These are phyloP conservation scores for Yamadazyma phyllophila DNA, from an alignment of 805 yeast genomes.

Conservation along the genomic window DNA sequence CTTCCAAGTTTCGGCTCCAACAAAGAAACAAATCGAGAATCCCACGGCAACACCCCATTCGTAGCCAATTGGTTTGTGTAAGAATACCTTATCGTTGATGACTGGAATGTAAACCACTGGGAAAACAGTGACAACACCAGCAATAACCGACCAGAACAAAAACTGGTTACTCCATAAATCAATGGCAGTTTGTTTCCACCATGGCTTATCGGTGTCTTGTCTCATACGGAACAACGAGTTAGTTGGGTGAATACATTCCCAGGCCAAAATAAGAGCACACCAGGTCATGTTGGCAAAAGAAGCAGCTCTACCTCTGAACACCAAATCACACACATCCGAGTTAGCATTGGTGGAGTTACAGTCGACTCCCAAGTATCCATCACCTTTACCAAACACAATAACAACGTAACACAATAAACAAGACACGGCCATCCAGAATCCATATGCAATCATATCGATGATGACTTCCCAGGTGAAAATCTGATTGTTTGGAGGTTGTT, in stretches of 20 bases:
- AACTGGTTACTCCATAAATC: slow-evolving; percentile 38
- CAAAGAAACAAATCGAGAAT: slow-evolving; percentile 26
- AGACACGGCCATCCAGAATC: slow-evolving; percentile 41
- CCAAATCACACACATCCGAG: slow-evolving; percentile 26
- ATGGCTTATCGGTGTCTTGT: slow-evolving; percentile 33
- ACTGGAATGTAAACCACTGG: slow-evolving; percentile 43
- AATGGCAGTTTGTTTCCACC: slow-evolving; percentile 36
- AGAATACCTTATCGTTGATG: slow-evolving; percentile 37
- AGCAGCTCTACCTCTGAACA: slow-evolving; percentile 38
- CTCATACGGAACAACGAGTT: slow-evolving; percentile 37
- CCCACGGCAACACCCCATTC: slow-evolving; percentile 41
- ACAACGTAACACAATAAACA: slow-evolving; percentile 37
- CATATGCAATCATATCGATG: slow-evolving; percentile 40
- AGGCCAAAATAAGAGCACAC: slow-evolving; percentile 40
- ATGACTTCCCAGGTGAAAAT: slow-evolving; percentile 43
- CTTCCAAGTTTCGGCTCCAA: slow-evolving; percentile 37
- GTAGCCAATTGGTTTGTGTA: slow-evolving; percentile 36
- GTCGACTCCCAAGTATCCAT: slow-evolving; percentile 36
- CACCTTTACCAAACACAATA: slow-evolving; percentile 37
- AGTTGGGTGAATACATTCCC: slow-evolving; percentile 40
- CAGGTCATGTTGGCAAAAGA: slow-evolving; percentile 40
- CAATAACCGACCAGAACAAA: slow-evolving; percentile 37
- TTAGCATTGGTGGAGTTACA: slow-evolving; percentile 29
- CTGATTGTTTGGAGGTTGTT: slow-evolving; percentile 34
- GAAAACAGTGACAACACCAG: slow-evolving; percentile 36